Evolutionary conservation across 2,329 filamentous ascomycete genomes (phyloP), one percentile per base, ranked within the genome.

Genomic region (Colletotrichum lupini): DNA sequence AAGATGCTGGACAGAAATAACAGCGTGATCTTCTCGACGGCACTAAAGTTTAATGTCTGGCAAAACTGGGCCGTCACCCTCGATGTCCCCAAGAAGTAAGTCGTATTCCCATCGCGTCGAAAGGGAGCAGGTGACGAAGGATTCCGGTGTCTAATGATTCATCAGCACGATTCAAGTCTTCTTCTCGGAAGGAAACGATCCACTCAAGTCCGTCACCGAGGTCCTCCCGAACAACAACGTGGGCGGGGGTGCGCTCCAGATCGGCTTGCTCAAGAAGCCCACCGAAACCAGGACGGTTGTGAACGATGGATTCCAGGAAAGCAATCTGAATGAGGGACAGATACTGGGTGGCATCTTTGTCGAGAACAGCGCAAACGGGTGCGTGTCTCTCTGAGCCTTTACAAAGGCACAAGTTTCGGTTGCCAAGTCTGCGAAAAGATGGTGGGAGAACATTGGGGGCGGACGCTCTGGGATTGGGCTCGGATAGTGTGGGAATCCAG

Each of bases 1-100:
- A 83, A 86, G 75, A 78, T 88, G 14, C 83, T 87, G 67, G 83
- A 85, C 62, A 85, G 86, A 73, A 83, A 86, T 74, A 87, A 86
- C 76, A 79, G 81, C 62, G 78, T 85, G n/a, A 80, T 92, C 3
- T 91, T 87, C 78, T 84, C 82, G 19, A 84, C 85, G 0, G 82
- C 85, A 1, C 90, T 91, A 64, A 82, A 84, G 22, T 79, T 81
- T 35, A 83, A 80, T 19, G 81, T 84, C 16, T 91, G 89, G 85
- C 88, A 92, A 78, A 92, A 92, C 82, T 92, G 91, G 83, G 90
- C 86, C 3, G 72, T 91, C 26, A 87, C 85, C n/a, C 81, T 91
- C 19, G 86, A 92, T 78, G 92, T 90, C 78, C 81, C 82, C 55
- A 82, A 86, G 60, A 87, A 89, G 88, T 90, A 80, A 57, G 86